Evolutionary conservation across 495 filamentous ascomycete genomes (phyloP).

Genomic region (Tuber indicum): DNA sequence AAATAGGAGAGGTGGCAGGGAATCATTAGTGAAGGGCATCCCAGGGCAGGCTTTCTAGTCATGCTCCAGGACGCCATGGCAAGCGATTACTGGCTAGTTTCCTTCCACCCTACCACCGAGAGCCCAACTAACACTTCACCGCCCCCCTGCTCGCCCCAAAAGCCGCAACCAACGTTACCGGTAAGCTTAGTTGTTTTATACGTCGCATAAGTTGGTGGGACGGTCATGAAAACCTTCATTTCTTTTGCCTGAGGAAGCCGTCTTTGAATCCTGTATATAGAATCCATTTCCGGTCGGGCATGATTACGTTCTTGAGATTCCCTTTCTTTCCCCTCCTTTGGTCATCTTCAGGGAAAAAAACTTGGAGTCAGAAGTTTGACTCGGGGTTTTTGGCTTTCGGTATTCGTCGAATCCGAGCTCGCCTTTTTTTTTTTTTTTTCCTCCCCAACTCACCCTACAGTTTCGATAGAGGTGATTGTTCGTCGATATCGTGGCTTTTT

Average conservation of each 20-base stretch:
- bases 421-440: not conserved
- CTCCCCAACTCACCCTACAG: not conserved
- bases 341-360: not conserved
- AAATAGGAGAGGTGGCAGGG: slow-evolving; percentile 5
- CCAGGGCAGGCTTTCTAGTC: not conserved
- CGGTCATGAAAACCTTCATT: not conserved
- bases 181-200: not conserved
- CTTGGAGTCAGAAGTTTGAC: not conserved
- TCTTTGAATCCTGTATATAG: not conserved
- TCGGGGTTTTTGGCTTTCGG: not conserved
- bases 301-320: not conserved
- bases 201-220: not conserved
- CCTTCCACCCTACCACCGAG: not conserved
- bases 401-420: not conserved
- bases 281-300: not conserved
- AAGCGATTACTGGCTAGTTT: not conserved
- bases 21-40: not conserved
- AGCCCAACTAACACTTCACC: not conserved
- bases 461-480: not conserved
- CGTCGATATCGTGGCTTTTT: not conserved
- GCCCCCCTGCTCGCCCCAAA: not conserved
- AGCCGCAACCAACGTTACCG: not conserved
- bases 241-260: not conserved
- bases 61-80: not conserved
- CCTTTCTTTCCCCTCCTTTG: not conserved